These are phyloP conservation scores for Leishmania guyanensis DNA, from an alignment of 208 protist species.

Conservation along the genomic window DNA sequence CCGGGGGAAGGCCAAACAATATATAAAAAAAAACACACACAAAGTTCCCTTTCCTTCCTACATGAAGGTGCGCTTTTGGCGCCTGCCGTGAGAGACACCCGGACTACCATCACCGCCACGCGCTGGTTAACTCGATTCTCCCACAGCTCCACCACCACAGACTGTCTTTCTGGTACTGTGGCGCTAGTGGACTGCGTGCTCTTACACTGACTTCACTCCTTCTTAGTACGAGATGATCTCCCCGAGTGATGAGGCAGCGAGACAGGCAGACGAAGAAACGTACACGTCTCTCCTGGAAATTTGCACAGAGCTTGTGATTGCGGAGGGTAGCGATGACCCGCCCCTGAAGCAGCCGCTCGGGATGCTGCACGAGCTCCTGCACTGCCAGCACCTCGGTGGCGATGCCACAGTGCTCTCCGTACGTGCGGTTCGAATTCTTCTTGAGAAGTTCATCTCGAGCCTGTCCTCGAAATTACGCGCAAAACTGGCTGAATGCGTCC, in stretches of 20 bases:
- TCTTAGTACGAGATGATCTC: background rate
- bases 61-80: background rate
- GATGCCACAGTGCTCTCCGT: constrained; percentile 76
- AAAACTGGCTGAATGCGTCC: constrained; percentile 25
- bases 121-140: background rate
- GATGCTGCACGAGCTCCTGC: constrained; percentile 28
- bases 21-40: too few species aligned
- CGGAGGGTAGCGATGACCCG: constrained; percentile 21
- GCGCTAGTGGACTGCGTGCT: background rate
- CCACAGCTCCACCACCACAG: background rate
- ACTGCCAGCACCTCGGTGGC: constrained; percentile 38
- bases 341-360: constrained; percentile 14
- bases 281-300: constrained; percentile 32
- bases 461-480: constrained; percentile 11
- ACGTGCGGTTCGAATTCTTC: constrained; percentile 61
- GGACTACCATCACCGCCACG: background rate
- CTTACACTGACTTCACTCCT: background rate
- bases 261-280: constrained; percentile 25
- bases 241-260: background rate
- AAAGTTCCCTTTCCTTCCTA: background rate
- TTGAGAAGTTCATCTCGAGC: constrained; percentile 61
- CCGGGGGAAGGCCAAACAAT: background rate
- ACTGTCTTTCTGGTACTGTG: background rate
- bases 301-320: constrained; percentile 41
- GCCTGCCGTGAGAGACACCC: background rate